Conservation (phyloP, 2,329 filamentous ascomycete species). For the Chaetomium sp. region DNA sequence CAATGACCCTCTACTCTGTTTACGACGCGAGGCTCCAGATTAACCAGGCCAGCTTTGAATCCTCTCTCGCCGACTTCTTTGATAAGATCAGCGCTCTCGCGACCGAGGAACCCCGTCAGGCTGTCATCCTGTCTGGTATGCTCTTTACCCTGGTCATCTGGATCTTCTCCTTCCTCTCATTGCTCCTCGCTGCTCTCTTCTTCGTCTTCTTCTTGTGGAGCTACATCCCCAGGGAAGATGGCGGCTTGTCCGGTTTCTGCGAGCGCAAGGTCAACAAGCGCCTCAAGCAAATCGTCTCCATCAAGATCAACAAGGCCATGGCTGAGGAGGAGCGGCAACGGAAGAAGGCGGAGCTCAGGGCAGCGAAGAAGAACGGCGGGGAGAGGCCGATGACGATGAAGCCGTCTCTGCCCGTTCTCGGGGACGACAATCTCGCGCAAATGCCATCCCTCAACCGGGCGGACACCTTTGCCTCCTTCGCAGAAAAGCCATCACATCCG, state of each 20-base stretch:
- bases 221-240: conserved; percentile 82
- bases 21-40: conserved; percentile 75
- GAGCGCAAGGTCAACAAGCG: conserved; percentile 87
- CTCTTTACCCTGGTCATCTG: conserved; percentile 88
- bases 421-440: conserved; percentile 55
- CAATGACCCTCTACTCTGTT: conserved; percentile 82
- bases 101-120: conserved; percentile 73
- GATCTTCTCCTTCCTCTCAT: conserved; percentile 75
- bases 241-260: conserved; percentile 81
- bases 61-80: conserved; percentile 75
- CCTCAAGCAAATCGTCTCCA: conserved; percentile 79
- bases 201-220: conserved; percentile 91
- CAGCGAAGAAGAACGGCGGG: conserved; percentile 58
- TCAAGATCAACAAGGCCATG: conserved; percentile 85
- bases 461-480: conserved; percentile 64
- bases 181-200: conserved; percentile 74
- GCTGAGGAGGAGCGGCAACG: conserved; percentile 71
- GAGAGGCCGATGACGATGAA: conserved; percentile 54
- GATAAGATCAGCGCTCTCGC: conserved; percentile 76
- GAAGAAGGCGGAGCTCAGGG: conserved; percentile 53
- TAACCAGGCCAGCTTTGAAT: conserved; percentile 56
- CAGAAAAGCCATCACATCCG: conserved; percentile 63
- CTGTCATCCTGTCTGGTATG: conserved; percentile 85
- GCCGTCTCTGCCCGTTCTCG: conserved; percentile 65
- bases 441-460: conserved; percentile 64